These are phyloP conservation scores for Phascolomyces articulosus DNA, from an alignment of 371 early-diverging fungal species.

Conservation along the genomic window DNA sequence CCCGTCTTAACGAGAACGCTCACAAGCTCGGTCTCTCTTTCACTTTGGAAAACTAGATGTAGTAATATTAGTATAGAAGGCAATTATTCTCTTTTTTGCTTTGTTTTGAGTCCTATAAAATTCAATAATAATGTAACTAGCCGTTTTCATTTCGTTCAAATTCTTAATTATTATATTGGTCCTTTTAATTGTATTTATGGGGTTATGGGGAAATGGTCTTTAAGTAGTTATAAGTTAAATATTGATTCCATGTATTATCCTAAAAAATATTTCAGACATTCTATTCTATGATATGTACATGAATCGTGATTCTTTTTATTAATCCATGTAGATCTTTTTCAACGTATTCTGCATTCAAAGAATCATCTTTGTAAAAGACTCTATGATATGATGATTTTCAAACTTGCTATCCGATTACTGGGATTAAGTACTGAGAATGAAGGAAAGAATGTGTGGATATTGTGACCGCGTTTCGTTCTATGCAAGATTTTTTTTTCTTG, in stretches of 20 bases:
- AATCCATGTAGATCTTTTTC: too few relatives aligned
- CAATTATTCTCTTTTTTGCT: not conserved
- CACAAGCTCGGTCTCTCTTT: slow-evolving; percentile 95
- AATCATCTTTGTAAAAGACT: too few relatives aligned
- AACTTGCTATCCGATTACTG: too few relatives aligned
- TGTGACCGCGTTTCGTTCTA: not conserved
- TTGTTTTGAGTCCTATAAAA: not conserved
- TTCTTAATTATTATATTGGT: not conserved
- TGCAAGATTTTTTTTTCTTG: slow-evolving; percentile 1
- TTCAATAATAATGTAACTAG: not conserved
- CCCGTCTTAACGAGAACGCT: slow-evolving; percentile 89
- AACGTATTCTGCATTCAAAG: too few relatives aligned
- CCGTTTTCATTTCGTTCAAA: too few relatives aligned
- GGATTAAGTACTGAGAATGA: too few relatives aligned
- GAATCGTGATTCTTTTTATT: too few relatives aligned
- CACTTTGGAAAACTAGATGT: slow-evolving; percentile 81
- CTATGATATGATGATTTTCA: too few relatives aligned
- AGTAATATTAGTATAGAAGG: slow-evolving; percentile 11
- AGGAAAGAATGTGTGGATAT: not conserved
- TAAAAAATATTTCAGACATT: too few relatives aligned
- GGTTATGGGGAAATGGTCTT: not conserved
- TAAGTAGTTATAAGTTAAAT: too few relatives aligned
- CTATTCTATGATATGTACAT: too few relatives aligned
- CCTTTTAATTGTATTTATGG: not conserved
- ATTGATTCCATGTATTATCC: too few relatives aligned